phyloP scores from a whole-genome alignment of 768 basidiomycete genomes.

The Lanmaoa rubissima region DNA sequence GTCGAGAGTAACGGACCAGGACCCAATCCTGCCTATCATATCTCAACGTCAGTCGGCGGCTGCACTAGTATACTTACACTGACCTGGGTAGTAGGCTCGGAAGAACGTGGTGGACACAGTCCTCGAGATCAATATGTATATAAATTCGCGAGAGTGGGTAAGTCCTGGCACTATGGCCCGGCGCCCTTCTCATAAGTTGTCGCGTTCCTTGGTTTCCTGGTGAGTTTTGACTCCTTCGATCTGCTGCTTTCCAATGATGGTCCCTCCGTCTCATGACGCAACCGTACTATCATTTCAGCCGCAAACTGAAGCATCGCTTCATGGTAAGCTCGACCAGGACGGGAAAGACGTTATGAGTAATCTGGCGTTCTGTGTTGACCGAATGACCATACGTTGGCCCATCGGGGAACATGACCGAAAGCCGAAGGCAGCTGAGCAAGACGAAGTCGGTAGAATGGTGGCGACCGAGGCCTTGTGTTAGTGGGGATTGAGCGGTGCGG shows the following conservation, averaged over 20 bases:
- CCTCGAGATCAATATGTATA: neutral
- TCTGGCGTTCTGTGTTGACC: neutral
- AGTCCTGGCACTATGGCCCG: neutral
- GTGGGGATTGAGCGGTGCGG: too few species aligned
- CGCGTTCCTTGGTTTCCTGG: neutral
- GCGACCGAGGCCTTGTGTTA: conserved; percentile 1
- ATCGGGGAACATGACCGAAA: neutral
- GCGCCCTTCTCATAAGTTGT: neutral
- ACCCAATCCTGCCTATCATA: neutral
- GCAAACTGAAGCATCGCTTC: neutral
- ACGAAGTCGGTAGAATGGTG: neutral
- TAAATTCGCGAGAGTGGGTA: neutral
- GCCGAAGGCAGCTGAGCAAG: conserved; percentile 3
- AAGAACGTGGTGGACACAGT: neutral
- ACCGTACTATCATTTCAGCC: neutral
- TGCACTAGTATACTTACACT: neutral
- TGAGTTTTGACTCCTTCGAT: neutral
- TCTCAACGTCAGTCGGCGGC: neutral
- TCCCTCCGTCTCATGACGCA: neutral
- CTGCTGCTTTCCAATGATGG: neutral
- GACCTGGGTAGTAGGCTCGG: neutral
- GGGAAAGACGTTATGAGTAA: neutral
- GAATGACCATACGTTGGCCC: neutral
- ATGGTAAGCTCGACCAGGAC: neutral
- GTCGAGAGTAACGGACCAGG: neutral